Evolutionary conservation across 2,329 filamentous ascomycete genomes (phyloP).

Genomic region (Ceratocystis lukuohia): DNA sequence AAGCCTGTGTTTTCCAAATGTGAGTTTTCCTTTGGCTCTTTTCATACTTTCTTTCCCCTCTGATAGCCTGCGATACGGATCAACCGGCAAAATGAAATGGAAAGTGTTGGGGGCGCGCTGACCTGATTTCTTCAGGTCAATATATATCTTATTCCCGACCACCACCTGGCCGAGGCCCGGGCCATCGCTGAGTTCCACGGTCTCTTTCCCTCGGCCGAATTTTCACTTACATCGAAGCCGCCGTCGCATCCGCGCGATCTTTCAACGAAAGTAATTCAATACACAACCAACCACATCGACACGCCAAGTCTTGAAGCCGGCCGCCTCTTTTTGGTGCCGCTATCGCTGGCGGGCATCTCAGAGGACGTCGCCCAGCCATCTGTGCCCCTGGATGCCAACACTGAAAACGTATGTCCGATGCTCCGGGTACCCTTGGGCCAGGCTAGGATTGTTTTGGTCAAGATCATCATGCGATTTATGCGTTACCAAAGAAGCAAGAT

Average conservation of each 20-base stretch:
- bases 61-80: not conserved
- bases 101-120: not conserved
- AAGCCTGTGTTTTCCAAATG: constrained; percentile 17
- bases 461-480: constrained; percentile 11
- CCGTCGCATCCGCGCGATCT: not conserved
- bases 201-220: constrained; percentile 11
- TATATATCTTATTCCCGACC: constrained; percentile 16
- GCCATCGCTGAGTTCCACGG: constrained; percentile 13
- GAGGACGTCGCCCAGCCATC: not conserved
- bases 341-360: constrained; percentile 11
- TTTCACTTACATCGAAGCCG: constrained; percentile 6
- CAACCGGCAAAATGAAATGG: not conserved
- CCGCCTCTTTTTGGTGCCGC: constrained; percentile 14
- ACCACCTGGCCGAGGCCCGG: constrained; percentile 6
- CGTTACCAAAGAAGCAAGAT: constrained; percentile 15
- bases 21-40: not conserved
- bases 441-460: constrained; percentile 10
- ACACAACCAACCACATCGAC: constrained; percentile 15
- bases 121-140: not conserved
- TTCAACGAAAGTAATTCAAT: constrained; percentile 9
- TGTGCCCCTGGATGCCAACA: constrained; percentile 3
- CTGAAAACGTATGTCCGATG: constrained; percentile 12
- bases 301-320: constrained; percentile 17
- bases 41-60: not conserved
- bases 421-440: constrained; percentile 5